A percentile compares a stretch with the other conserved stretches of the same genome.
These are phyloP conservation scores for Moricandia moricandioides DNA, from an alignment of 345 rosid species.

Conservation along the genomic window DNA sequence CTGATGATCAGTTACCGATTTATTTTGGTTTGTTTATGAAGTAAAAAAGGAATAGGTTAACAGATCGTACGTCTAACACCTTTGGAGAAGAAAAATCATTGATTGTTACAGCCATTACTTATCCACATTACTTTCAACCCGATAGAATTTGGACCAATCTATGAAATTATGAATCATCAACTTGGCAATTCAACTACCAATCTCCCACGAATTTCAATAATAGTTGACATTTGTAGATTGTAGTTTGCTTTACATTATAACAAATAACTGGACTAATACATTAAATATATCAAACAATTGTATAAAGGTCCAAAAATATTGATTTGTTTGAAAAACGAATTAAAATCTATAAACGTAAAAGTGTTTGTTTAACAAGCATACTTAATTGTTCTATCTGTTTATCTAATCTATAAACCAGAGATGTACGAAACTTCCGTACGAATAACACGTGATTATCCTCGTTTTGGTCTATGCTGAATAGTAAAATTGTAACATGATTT, in stretches of 20 bases:
- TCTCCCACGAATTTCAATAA: not conserved
- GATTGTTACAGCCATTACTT: slow-evolving; percentile 31
- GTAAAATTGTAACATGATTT: too few species aligned
- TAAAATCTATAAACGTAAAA: not conserved
- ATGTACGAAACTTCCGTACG: not conserved
- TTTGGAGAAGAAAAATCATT: slow-evolving; percentile 11
- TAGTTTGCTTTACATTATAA: not conserved
- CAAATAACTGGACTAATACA: not conserved
- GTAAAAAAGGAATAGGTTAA: not conserved
- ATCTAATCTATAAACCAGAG: slow-evolving; percentile 2
- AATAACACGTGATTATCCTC: slow-evolving; percentile 21
- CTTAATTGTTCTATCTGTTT: not conserved
- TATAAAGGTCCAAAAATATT: not conserved
- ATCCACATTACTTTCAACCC: slow-evolving; percentile 21
- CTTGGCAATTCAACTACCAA: slow-evolving; percentile 27
- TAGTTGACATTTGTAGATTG: not conserved
- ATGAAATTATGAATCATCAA: slow-evolving; percentile 24
- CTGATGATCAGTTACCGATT: not conserved
- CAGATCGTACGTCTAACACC: slow-evolving; percentile 13
- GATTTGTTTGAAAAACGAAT: not conserved
- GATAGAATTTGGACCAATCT: slow-evolving; percentile 22
- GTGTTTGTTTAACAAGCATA: not conserved
- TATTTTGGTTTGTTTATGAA: not conserved
- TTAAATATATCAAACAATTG: not conserved
- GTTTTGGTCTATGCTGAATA: not conserved